These are phyloP conservation scores for Candida sojae DNA, from an alignment of 1,139 yeast genomes.

Conservation along the genomic window DNA sequence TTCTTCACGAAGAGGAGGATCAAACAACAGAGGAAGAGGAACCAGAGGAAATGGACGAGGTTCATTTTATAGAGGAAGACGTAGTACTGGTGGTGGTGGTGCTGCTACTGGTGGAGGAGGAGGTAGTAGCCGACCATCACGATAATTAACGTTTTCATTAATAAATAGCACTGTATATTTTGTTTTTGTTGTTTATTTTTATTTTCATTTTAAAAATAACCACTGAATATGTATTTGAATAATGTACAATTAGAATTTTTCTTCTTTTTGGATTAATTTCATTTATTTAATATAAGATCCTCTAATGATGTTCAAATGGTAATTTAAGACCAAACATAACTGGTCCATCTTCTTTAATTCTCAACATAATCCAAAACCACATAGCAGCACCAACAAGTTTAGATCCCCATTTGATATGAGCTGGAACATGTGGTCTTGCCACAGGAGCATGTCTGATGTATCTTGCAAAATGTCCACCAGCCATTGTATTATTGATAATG, in stretches of 20 bases:
- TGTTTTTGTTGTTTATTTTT: not conserved
- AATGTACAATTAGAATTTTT: not conserved
- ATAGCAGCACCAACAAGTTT: constrained; percentile 75
- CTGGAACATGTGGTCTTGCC: constrained; percentile 56
- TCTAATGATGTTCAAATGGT: constrained; percentile 41
- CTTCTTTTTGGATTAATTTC: no score
- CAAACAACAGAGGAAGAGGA: constrained; percentile 13
- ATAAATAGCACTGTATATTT: constrained; percentile 1
- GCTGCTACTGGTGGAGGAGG: not conserved
- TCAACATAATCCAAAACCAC: constrained; percentile 86
- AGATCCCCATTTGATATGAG: constrained; percentile 57
- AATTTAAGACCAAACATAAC: constrained; percentile 53
- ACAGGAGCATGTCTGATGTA: constrained; percentile 57
- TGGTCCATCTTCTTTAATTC: constrained; percentile 72
- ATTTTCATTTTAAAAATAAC: not conserved
- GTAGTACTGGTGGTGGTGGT: constrained; percentile 5
- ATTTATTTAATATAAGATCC: not conserved
- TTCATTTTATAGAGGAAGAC: constrained; percentile 2
- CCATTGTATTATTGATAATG: constrained; percentile 23
- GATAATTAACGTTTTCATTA: not conserved
- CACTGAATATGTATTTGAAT: constrained; percentile 1
- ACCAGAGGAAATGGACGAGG: constrained; percentile 9
- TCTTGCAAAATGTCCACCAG: constrained; percentile 45
- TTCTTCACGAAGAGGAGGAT: constrained; percentile 12
- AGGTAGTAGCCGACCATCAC: constrained; percentile 1